Conservation (phyloP, 2,329 filamentous ascomycete species). For the Verticillium nubilum region DNA sequence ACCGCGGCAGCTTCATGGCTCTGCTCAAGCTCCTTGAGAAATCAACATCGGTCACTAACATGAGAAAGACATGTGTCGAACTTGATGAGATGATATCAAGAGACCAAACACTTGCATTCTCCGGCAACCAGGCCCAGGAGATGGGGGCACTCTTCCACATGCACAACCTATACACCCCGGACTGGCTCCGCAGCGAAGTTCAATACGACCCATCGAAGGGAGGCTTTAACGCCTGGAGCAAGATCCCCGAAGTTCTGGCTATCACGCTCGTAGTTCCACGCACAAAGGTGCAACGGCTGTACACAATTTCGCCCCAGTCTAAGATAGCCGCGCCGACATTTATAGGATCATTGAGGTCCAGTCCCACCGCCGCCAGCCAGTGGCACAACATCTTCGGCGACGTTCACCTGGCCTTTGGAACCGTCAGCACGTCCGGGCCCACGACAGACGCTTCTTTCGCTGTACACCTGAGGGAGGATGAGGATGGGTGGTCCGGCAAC, state of each 20-base stretch:
- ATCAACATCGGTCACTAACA: slow-evolving; percentile 25
- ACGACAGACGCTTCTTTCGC: slow-evolving; percentile 23
- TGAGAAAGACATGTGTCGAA: slow-evolving; percentile 20
- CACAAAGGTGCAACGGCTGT: slow-evolving; percentile 19
- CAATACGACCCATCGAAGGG: slow-evolving; percentile 14
- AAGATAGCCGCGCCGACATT: slow-evolving; percentile 20
- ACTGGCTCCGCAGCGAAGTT: slow-evolving; percentile 20
- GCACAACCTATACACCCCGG: slow-evolving; percentile 24
- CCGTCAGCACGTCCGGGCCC: slow-evolving; percentile 17
- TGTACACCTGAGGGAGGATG: slow-evolving; percentile 27
- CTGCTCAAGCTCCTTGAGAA: slow-evolving; percentile 30
- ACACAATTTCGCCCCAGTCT: slow-evolving; percentile 8
- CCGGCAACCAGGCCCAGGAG: slow-evolving; percentile 27
- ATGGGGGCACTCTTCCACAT: slow-evolving; percentile 28
- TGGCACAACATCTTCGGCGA: slow-evolving; percentile 32
- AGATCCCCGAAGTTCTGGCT: slow-evolving; percentile 28
- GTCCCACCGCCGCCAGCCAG: slow-evolving; percentile 4
- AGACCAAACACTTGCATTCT: slow-evolving; percentile 22
- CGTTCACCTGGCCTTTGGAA: slow-evolving; percentile 36
- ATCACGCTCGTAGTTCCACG: slow-evolving; percentile 30
- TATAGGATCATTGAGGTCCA: slow-evolving; percentile 21
- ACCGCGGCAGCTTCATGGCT: slow-evolving; percentile 32
- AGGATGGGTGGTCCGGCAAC: slow-evolving; percentile 27
- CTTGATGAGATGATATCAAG: slow-evolving; percentile 23
- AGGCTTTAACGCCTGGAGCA: slow-evolving; percentile 28